phyloP scores from a whole-genome alignment of 768 basidiomycete species.

The Gloeophyllum trabeum region DNA sequence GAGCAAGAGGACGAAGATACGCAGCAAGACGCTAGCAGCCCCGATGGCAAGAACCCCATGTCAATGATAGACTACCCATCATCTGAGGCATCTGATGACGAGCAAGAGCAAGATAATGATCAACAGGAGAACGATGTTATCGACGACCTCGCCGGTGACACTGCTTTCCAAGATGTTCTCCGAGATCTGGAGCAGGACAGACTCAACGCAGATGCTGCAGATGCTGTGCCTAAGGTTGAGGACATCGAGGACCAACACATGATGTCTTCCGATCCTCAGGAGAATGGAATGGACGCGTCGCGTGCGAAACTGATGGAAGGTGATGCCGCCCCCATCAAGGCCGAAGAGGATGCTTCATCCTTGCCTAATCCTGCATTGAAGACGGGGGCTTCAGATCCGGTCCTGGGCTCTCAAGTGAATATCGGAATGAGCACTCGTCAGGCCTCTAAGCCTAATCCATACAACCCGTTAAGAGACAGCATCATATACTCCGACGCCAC shows the following conservation, averaged over 20 bases:
- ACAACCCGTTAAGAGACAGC: conserved; percentile 47
- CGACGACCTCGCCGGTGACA: conserved; percentile 48
- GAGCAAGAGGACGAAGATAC: conserved; percentile 19
- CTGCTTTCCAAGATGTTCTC: conserved; percentile 47
- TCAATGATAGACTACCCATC: conserved; percentile 5
- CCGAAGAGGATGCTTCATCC: conserved; percentile 17
- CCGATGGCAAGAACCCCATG: conserved; percentile 18
- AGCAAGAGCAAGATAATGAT: conserved; percentile 33
- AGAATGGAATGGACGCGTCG: conserved; percentile 20
- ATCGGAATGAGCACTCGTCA: not conserved
- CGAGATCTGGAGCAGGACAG: conserved; percentile 28
- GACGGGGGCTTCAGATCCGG: not conserved
- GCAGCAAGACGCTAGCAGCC: conserved; percentile 17
- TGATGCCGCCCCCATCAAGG: conserved; percentile 6
- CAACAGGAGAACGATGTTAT: conserved; percentile 28
- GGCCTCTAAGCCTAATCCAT: conserved; percentile 21
- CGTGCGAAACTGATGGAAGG: not conserved
- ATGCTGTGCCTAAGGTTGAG: conserved; percentile 32
- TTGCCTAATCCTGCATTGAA: too few species aligned
- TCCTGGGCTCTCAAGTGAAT: not conserved
- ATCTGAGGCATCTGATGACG: conserved; percentile 24
- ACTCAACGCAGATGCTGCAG: conserved; percentile 6
- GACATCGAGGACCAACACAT: conserved; percentile 46
- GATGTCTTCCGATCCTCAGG: conserved; percentile 8
- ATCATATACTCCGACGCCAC: conserved; percentile 34